Conservation (phyloP, 331 rosid genomes). For the Erythrophleum ivorense region DNA sequence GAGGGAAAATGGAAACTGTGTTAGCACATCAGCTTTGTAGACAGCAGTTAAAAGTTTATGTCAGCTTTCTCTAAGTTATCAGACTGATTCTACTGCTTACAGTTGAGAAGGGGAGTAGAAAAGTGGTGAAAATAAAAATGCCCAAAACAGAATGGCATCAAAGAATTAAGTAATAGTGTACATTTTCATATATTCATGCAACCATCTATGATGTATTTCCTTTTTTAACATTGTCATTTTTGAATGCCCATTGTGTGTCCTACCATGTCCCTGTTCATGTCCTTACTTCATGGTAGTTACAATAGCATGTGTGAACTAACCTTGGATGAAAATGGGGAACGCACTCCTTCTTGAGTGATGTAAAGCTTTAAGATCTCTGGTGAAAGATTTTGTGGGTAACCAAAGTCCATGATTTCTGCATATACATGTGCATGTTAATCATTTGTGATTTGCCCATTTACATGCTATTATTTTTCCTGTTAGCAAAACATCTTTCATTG, state of each 20-base stretch:
- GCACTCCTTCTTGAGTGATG: constrained; percentile 99
- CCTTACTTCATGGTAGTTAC: constrained; percentile 28
- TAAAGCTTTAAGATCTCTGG: constrained; percentile 97
- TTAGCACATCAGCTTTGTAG: neutral
- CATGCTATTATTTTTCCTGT: neutral
- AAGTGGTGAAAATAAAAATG: neutral
- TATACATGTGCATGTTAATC: constrained; percentile 29
- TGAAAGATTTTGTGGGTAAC: constrained; percentile 99
- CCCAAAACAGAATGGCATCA: constrained; percentile 14
- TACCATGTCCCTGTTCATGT: constrained; percentile 1
- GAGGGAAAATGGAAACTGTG: neutral
- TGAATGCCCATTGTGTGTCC: constrained; percentile 20
- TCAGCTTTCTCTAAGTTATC: constrained; percentile 15
- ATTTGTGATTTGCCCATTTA: constrained; percentile 16
- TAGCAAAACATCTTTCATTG: neutral
- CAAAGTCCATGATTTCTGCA: constrained; percentile 99
- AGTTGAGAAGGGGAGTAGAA: neutral
- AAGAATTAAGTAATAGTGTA: constrained; percentile 35
- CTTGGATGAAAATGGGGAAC: constrained; percentile 98
- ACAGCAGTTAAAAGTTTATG: constrained; percentile 9
- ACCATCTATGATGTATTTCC: neutral
- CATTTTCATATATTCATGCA: constrained; percentile 45
- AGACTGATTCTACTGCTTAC: neutral
- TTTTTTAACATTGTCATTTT: neutral
- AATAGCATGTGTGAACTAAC: constrained; percentile 51